Percentiles rank a stretch among this genome's conserved stretches.
Conservation (phyloP, 441 rosid genomes). For the Biscutella auriculata region DNA sequence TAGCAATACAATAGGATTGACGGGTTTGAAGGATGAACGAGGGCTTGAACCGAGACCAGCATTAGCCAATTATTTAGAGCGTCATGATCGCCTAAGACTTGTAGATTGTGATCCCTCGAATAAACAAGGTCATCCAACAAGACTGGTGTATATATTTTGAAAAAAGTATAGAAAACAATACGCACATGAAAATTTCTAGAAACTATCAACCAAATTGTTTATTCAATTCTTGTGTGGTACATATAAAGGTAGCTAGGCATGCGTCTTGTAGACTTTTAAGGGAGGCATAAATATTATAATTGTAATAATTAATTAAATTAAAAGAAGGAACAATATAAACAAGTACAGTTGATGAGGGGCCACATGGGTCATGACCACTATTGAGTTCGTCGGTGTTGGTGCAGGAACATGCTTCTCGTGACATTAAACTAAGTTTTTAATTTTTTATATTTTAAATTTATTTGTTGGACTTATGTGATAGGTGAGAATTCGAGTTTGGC, state of each 20-base stretch:
- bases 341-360: slow-evolving; percentile 7
- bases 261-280: slow-evolving; percentile 8
- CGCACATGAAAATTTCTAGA: slow-evolving; percentile 14
- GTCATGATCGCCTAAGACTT: too few relatives aligned
- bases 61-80: too few relatives aligned
- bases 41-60: too few relatives aligned
- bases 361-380: slow-evolving; percentile 16
- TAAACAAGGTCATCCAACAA: too few relatives aligned
- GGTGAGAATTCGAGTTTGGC: too few relatives aligned
- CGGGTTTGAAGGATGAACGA: too few relatives aligned
- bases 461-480: not conserved
- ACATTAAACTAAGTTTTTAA: not conserved
- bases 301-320: not conserved
- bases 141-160: not conserved
- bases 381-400: slow-evolving; percentile 7
- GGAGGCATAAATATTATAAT: not conserved
- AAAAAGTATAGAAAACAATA: not conserved
- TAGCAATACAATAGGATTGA: too few relatives aligned
- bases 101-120: too few relatives aligned
- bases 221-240: not conserved
- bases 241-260: slow-evolving; percentile 6
- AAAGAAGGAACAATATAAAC: not conserved
- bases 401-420: slow-evolving; percentile 20
- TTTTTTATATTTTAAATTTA: not conserved
- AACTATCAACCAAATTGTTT: not conserved